A percentile compares a stretch with the other conserved stretches of the same genome.
Conservation (phyloP, 163 green algal species). For the Chlamydomonas reinhardtii region DNA sequence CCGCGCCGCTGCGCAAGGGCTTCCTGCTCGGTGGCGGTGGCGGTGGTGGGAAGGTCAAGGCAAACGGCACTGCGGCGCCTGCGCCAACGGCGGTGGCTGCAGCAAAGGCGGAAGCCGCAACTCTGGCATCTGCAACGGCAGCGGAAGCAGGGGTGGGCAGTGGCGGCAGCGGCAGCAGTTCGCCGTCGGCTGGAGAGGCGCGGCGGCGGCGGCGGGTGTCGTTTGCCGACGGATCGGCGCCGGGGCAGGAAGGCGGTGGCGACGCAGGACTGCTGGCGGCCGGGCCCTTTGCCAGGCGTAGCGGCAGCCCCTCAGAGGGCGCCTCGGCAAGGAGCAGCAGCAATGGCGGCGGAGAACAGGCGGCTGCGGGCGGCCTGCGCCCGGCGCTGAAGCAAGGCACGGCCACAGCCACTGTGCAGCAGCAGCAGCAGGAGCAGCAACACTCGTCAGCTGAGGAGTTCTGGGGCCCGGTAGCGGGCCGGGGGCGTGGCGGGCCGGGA, state of each 20-base stretch:
- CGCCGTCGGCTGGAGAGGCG: background rate
- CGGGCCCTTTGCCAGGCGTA: background rate
- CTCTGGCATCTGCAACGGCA: too few species aligned
- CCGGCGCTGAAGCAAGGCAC: constrained; percentile 3
- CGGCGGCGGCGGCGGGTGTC: background rate
- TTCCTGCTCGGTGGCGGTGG: constrained; percentile 32
- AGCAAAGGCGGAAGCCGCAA: too few species aligned
- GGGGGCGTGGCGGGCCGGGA: background rate
- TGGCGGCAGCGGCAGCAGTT: background rate
- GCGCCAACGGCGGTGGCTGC: too few species aligned
- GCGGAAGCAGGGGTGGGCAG: background rate
- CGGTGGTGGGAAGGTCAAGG: background rate
- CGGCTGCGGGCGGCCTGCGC: background rate
- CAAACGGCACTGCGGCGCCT: background rate
- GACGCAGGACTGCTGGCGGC: background rate
- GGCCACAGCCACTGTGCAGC: background rate
- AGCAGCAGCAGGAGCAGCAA: background rate
- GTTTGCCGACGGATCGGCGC: constrained; percentile 6
- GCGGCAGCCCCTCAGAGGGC: background rate
- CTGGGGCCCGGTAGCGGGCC: background rate
- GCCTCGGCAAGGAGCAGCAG: background rate
- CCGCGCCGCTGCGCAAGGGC: constrained; percentile 19
- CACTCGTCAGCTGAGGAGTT: too few species aligned
- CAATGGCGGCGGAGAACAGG: background rate
- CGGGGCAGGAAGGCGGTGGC: background rate